Conservation (phyloP, 2,329 filamentous ascomycete species). For the Neophaeococcomyces aloes region DNA sequence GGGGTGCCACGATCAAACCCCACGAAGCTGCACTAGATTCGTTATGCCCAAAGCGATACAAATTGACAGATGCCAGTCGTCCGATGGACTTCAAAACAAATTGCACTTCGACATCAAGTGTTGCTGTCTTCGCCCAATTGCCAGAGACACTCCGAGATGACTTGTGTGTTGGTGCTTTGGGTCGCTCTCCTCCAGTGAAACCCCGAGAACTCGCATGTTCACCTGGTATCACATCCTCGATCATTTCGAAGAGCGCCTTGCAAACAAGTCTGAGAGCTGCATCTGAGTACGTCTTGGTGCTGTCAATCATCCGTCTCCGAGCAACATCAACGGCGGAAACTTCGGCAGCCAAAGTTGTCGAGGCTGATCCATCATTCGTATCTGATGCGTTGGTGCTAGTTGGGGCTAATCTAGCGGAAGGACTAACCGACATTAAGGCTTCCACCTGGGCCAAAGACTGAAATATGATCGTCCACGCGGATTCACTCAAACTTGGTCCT, state of each 20-base stretch:
- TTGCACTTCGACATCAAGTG: constrained; percentile 35
- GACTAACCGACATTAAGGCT: constrained; percentile 58
- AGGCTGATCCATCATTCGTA: constrained; percentile 23
- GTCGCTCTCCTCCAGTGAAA: not conserved
- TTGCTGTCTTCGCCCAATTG: constrained; percentile 30
- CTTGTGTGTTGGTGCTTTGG: constrained; percentile 35
- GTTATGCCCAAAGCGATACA: constrained; percentile 60
- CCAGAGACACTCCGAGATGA: constrained; percentile 33
- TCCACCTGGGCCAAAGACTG: constrained; percentile 91
- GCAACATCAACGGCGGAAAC: constrained; percentile 83
- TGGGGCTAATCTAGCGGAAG: not conserved
- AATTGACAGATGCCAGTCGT: constrained; percentile 62
- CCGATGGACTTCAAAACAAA: constrained; percentile 62
- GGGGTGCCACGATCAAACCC: constrained; percentile 51
- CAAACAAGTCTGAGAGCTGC: constrained; percentile 69
- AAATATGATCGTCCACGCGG: constrained; percentile 76
- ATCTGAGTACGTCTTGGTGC: constrained; percentile 82
- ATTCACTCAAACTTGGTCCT: constrained; percentile 70
- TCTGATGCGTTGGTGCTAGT: not conserved
- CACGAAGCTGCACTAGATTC: constrained; percentile 63
- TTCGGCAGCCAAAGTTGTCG: constrained; percentile 62
- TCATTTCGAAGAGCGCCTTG: constrained; percentile 60
- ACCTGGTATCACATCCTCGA: constrained; percentile 30
- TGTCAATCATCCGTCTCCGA: constrained; percentile 76
- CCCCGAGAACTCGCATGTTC: constrained; percentile 8